Base-by-base conservation (phyloP, 2,329 filamentous ascomycete genomes). In the Penicillium sp. region DNA sequence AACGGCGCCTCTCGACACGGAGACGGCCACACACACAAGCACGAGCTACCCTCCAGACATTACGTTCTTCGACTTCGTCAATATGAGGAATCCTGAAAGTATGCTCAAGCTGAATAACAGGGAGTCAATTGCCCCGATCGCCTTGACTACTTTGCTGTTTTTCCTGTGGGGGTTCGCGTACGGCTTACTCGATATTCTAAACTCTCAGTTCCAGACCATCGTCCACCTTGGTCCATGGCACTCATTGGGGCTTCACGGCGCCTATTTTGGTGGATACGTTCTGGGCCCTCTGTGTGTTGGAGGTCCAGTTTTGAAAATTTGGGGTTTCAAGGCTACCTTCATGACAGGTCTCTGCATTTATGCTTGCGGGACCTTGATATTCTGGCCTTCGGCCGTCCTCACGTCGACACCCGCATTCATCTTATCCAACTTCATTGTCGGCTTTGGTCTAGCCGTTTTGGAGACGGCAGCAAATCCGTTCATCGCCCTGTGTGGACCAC, bases 111-210 rank as follows among this genome's bases (percentile, higher is more conserved):
- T 85, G 67, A 83, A 75, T 31, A 83, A 80, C 55, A 73, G 75
- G 48, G 82, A 87, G 59, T 84, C 82, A 0, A 65, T 85, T 9
- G 80, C 81, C 36, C 83, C 83, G 0, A 77, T 83, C 21, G 73
- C 80, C 2, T 60, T 90, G 58, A 90, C 95, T 21, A 90, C 89
- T 1, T 82, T 92, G 6, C 77, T 96, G 0, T 96, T 96, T 74
- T 86, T 96, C 59, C 77, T 96, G 3, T 96, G 91, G 92, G 92
- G 92, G 0, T 88, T 96, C 54, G 92, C 91, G 0, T 96, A 96
- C 63, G 92, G 92, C 0, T 81, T 96, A 2, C 78, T 96, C 5
- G 91, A 94, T 65, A 88, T 87, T 0, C 81, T 97, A 27, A 96
- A 96, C 68, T 65, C 69, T 0, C 81, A 83, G 50, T 86, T 87